Conservation (phyloP, 192 early-diverging fungal species). For the Funneliformis mosseae region DNA sequence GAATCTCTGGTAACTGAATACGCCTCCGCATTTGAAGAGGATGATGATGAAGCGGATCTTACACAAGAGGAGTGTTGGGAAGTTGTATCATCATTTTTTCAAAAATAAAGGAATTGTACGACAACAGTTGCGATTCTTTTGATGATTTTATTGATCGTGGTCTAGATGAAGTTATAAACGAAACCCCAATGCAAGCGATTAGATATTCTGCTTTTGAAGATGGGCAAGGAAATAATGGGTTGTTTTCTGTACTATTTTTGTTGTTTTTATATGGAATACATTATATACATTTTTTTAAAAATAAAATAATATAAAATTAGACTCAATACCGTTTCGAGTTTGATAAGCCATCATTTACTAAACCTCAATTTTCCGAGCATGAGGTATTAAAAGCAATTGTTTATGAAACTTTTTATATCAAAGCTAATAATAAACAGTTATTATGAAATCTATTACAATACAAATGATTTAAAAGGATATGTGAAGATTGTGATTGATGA, state of each 20-base stretch:
- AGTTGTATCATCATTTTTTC: conserved; percentile 92
- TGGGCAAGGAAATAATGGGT: conserved; percentile 70
- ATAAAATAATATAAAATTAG: not conserved
- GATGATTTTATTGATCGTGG: conserved; percentile 96
- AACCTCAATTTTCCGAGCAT: conserved; percentile 77
- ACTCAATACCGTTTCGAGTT: conserved; percentile 48
- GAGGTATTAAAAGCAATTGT: conserved; percentile 79
- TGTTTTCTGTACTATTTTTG: conserved; percentile 35
- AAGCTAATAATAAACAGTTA: not conserved
- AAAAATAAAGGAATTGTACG: conserved; percentile 94
- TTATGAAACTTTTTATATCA: conserved; percentile 16
- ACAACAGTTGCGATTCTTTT: conserved; percentile 97
- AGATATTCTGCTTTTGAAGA: conserved; percentile 58
- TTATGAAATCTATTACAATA: not conserved
- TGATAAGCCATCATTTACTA: conserved; percentile 87
- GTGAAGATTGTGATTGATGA: conserved; percentile 41
- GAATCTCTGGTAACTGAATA: not conserved
- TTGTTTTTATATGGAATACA: no score
- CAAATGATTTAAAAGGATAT: conserved; percentile 41
- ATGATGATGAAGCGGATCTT: conserved; percentile 36
- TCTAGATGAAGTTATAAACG: conserved; percentile 93
- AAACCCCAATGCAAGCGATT: conserved; percentile 80
- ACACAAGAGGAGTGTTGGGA: conserved; percentile 91
- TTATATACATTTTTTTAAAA: no score
- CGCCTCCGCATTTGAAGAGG: not conserved